Percentiles rank a stretch among this genome's conserved stretches.
These are phyloP conservation scores for Eutypella sp. DNA, from an alignment of 2,329 filamentous ascomycete genomes.

Conservation along the genomic window DNA sequence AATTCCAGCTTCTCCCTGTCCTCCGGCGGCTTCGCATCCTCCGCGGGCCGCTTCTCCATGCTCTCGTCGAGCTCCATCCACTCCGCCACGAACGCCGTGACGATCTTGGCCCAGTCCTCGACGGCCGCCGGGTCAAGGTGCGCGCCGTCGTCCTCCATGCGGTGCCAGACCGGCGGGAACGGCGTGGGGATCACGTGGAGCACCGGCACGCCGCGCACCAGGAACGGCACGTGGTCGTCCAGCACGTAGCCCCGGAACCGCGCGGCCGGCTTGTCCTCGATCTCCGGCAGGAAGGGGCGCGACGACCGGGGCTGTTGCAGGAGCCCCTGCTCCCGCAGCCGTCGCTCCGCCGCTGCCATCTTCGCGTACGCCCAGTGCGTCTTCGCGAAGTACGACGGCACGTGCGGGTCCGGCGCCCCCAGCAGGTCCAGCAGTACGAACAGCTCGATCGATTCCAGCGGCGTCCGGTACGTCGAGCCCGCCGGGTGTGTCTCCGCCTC, in stretches of 20 bases:
- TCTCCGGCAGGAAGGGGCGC: conserved; percentile 62
- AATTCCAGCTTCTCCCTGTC: background rate
- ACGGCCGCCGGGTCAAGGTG: conserved; percentile 77
- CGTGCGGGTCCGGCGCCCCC: conserved; percentile 59
- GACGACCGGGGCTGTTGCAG: conserved; percentile 45
- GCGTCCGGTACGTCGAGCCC: conserved; percentile 68
- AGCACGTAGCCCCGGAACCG: conserved; percentile 56
- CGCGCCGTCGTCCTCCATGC: conserved; percentile 72
- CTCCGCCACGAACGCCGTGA: conserved; percentile 80
- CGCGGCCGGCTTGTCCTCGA: conserved; percentile 44
- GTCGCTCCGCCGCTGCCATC: conserved; percentile 68
- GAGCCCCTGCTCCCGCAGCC: conserved; percentile 62
- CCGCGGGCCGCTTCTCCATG: conserved; percentile 11
- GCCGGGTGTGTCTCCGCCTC: conserved; percentile 64
- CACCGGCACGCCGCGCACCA: conserved; percentile 78
- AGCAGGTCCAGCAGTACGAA: conserved; percentile 92
- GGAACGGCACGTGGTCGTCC: conserved; percentile 91
- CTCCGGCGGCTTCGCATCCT: conserved; percentile 5
- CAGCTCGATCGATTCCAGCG: conserved; percentile 74
- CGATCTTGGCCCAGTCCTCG: conserved; percentile 81
- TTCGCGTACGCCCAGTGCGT: conserved; percentile 91
- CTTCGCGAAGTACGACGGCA: conserved; percentile 83
- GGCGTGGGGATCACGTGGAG: conserved; percentile 82
- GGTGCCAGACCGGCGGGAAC: conserved; percentile 87
- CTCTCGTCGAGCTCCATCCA: conserved; percentile 72